Conservation (phyloP, 164 flowering plant genomes). For the Magnolia kwangsiensis region DNA sequence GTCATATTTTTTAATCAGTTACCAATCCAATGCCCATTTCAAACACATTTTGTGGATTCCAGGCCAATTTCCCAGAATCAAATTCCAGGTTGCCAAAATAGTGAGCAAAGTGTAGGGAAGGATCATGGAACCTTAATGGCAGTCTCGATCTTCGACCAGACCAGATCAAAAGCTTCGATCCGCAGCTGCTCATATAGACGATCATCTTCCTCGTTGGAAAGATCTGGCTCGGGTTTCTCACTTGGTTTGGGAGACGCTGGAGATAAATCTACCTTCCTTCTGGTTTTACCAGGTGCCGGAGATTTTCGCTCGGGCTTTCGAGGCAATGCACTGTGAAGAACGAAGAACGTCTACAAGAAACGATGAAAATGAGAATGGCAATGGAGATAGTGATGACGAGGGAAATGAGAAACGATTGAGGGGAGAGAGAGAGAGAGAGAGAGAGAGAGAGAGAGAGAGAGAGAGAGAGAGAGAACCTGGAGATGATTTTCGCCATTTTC, state of each 20-base stretch:
- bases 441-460: too few relatives aligned
- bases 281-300: conserved; percentile 28
- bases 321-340: conserved; percentile 68
- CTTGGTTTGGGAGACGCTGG: conserved; percentile 19
- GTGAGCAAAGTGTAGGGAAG: too few relatives aligned
- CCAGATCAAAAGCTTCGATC: conserved; percentile 47
- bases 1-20: too few relatives aligned
- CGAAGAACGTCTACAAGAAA: conserved; percentile 56
- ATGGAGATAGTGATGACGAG: not conserved
- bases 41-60: too few relatives aligned
- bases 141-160: conserved; percentile 69
- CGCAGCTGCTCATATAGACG: conserved; percentile 26
- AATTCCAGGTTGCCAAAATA: too few relatives aligned
- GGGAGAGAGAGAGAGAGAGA: not conserved
- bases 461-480: conserved; percentile 5
- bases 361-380: not conserved
- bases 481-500: conserved; percentile 30
- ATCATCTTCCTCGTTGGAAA: conserved; percentile 12
- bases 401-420: too few relatives aligned
- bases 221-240: conserved; percentile 14
- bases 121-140: conserved; percentile 38
- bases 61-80: too few relatives aligned
- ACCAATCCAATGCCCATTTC: too few relatives aligned
- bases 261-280: conserved; percentile 48
- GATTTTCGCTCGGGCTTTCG: conserved; percentile 27